phyloP scores from a whole-genome alignment of 1,139 yeast genomes.

The Saccharomyces hybrid region DNA sequence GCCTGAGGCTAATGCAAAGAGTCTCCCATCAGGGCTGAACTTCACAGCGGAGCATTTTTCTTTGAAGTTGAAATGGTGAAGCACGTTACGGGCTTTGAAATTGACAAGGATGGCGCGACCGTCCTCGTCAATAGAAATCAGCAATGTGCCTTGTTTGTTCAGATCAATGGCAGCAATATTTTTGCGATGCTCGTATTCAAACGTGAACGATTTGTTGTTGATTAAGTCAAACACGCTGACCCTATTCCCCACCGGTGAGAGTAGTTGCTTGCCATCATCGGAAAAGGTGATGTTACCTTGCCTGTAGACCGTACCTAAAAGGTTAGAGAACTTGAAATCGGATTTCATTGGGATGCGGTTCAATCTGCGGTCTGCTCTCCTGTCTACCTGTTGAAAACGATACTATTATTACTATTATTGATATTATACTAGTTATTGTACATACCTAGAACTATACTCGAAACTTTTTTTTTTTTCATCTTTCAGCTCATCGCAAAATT shows the following conservation, averaged over 20 bases:
- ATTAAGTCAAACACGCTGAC: conserved; percentile 83
- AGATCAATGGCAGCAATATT: conserved; percentile 74
- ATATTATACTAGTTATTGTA: neutral
- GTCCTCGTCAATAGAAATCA: conserved; percentile 82
- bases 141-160: conserved; percentile 71
- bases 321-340: conserved; percentile 68
- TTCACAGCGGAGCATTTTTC: conserved; percentile 65
- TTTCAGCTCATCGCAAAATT: conserved; percentile 23
- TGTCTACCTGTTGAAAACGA: neutral
- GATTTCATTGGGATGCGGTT: conserved; percentile 38
- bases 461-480: conserved; percentile 7
- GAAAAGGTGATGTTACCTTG: conserved; percentile 87
- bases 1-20: conserved; percentile 80
- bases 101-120: conserved; percentile 92
- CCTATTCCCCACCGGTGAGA: conserved; percentile 93
- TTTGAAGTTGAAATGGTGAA: conserved; percentile 91
- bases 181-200: conserved; percentile 86
- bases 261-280: conserved; percentile 72
- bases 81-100: conserved; percentile 73
- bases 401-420: neutral
- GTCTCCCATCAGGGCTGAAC: conserved; percentile 83
- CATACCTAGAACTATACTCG: conserved; percentile 2
- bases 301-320: conserved; percentile 89
- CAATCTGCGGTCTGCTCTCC: conserved; percentile 2
- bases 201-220: conserved; percentile 80